Evolutionary conservation across 352 stramenopile genomes (phyloP).

Genomic region (Pythium scleroteichum): DNA sequence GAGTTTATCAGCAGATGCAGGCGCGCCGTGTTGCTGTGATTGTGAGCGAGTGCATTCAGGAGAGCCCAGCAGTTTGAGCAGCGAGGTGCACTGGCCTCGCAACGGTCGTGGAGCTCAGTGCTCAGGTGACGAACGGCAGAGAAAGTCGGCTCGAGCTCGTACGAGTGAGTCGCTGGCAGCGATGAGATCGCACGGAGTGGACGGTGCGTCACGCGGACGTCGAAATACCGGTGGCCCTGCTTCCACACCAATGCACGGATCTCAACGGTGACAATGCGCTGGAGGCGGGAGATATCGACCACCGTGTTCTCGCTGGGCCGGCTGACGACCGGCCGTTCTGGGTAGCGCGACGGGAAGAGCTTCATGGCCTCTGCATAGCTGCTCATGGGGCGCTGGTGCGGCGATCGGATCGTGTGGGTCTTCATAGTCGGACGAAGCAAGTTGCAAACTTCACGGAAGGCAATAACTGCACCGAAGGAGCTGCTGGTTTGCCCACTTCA

Average conservation of each 20-base stretch:
- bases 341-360: background rate
- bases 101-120: background rate
- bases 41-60: background rate
- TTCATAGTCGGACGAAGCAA: background rate
- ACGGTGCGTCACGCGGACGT: background rate
- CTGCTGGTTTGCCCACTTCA: no score
- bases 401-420: background rate
- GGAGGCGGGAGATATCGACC: constrained; percentile 3
- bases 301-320: background rate
- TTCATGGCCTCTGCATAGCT: constrained; percentile 9
- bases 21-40: background rate
- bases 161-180: background rate
- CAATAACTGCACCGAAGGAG: background rate
- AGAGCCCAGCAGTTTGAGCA: constrained; percentile 5
- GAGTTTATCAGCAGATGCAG: background rate
- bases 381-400: background rate
- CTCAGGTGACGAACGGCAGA: background rate
- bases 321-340: no score
- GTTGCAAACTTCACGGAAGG: background rate
- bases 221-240: constrained; percentile 1
- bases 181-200: background rate
- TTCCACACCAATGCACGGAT: background rate
- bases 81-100: background rate
- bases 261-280: background rate
- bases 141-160: no score